Base-by-base conservation (phyloP, 2,329 filamentous ascomycete species). In the Paecilomyces fulvus region DNA sequence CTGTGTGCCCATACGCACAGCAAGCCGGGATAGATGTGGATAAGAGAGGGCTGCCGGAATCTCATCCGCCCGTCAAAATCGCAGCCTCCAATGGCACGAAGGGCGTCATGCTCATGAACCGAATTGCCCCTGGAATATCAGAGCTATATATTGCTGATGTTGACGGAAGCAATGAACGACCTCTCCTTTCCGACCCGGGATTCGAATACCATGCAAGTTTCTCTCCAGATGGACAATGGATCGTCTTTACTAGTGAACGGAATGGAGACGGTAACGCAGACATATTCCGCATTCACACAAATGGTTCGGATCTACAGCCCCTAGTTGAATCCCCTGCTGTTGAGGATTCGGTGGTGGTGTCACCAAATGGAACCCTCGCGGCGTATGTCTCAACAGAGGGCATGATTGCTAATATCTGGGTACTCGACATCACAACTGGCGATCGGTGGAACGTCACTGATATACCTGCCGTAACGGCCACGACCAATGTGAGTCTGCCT, bases 191-290 rank as follows among this genome's bases (percentile, higher is more conserved):
- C 6, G 56, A 70, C 20, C 63, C 66, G 3, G 31, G 60, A 6
- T 75, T 70, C 57, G 74, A 77, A 25, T 77, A 74, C 56, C 75
- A 76, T 52, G 71, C 67, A 7, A 62, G 60, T 3, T 77, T 70
- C 55, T 75, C 73, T 0, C 64, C 69, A 0, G 73, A 75, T 51
- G 70, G 72, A 4, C 49, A 75, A 58, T 74, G 69, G 67, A 68
- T 76, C 48, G 66, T 66, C 3, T 77, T 77, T 58, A 77, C 72
- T 2, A 68, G 63, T 17, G 73, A 77, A 61, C 70, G 73, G 1
- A 65, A 64, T 31, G 74, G 67, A 9, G 72, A 75, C 52, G 75
- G 74, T 1, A 67, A 77, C 23, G 69, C 72, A 1, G 74, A 77
- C 58, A 62, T 77, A 20, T 77, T 75, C 58, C 70, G 72, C 4